Evolutionary conservation across 2,329 filamentous ascomycete genomes (phyloP).

Genomic region (Colletotrichum filicis): DNA sequence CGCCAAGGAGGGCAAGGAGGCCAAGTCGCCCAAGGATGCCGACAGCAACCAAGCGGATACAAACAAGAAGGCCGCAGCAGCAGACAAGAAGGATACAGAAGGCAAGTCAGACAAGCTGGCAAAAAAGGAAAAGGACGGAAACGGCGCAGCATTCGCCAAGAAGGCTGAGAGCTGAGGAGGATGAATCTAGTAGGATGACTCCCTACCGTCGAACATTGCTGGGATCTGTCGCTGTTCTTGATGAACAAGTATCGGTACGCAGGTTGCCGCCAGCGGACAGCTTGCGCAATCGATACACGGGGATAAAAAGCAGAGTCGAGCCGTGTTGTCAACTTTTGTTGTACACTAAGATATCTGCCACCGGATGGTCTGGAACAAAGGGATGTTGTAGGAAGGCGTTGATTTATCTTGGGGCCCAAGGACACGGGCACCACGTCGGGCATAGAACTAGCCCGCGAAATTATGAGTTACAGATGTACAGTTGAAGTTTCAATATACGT

Average conservation of each 20-base stretch:
- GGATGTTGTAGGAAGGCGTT: conserved; percentile 12
- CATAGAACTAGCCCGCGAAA: neutral
- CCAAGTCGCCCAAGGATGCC: conserved; percentile 5
- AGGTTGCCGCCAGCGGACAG: neutral
- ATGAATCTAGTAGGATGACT: neutral
- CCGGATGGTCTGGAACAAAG: neutral
- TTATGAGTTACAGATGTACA: neutral
- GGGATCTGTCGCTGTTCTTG: neutral
- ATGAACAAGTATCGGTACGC: neutral
- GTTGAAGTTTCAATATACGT: neutral
- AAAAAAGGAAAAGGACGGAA: conserved; percentile 5
- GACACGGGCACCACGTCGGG: neutral
- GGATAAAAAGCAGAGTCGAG: neutral
- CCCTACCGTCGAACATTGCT: neutral
- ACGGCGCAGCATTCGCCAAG: conserved; percentile 5
- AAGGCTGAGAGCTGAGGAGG: conserved; percentile 8
- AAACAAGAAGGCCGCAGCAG: neutral
- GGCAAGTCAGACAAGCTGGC: conserved; percentile 35
- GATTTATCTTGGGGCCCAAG: neutral
- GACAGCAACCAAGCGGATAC: neutral
- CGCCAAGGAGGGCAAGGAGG: conserved; percentile 22
- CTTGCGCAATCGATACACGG: neutral
- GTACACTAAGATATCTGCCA: neutral
- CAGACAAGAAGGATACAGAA: conserved; percentile 31
- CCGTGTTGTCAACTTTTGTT: neutral